Evolutionary conservation across 2,329 filamentous ascomycete species (phyloP).

Genomic region (Fusarium algeriense): DNA sequence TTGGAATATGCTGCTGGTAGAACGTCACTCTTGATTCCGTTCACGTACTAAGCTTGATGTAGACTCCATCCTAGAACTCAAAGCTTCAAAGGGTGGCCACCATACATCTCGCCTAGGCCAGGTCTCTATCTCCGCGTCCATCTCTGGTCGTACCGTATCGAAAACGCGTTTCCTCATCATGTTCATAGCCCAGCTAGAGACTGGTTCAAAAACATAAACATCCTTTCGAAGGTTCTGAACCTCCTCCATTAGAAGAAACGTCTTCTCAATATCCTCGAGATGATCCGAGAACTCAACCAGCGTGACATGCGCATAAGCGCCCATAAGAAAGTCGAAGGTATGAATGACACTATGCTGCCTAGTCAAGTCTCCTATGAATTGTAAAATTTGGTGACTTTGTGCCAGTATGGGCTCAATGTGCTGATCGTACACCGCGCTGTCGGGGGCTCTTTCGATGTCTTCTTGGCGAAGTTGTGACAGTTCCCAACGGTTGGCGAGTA

Average conservation of each 20-base stretch:
- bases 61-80: background rate
- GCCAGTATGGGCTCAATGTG: background rate
- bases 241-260: background rate
- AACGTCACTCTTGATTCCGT: rapidly evolving
- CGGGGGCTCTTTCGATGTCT: rapidly evolving
- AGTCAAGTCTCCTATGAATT: background rate
- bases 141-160: background rate
- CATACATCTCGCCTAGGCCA: background rate
- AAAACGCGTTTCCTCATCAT: background rate
- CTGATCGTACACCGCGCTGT: background rate
- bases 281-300: background rate
- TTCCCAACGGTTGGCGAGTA: background rate
- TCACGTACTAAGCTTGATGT: background rate
- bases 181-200: background rate
- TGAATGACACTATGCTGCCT: background rate
- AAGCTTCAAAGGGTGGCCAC: background rate
- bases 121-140: rapidly evolving
- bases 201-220: background rate
- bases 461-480: background rate
- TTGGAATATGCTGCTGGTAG: rapidly evolving
- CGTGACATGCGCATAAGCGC: background rate
- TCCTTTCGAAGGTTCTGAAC: background rate
- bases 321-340: background rate
- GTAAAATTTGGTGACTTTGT: background rate
- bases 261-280: background rate